Percentiles rank a stretch among this genome's conserved stretches.
phyloP scores from a whole-genome alignment of 1,284 basidiomycete genomes.

The Leccinum insolens region DNA sequence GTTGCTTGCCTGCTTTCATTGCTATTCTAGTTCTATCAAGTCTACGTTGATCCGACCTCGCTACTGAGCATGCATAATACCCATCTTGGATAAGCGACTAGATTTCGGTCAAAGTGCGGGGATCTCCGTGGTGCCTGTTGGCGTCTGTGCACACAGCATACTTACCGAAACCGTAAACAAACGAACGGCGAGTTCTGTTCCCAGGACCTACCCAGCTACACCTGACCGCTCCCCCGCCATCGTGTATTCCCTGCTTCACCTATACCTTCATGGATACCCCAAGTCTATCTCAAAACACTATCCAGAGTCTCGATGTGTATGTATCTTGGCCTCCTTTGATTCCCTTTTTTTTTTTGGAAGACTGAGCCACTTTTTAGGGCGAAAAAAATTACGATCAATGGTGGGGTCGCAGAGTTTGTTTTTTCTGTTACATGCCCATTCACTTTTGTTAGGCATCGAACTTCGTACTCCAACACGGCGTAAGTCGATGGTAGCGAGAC shows the following conservation, averaged over 20 bases:
- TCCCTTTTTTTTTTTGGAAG: neutral
- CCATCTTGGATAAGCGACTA: neutral
- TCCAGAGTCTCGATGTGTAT: conserved; percentile 12
- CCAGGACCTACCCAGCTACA: conserved; percentile 11
- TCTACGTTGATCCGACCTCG: neutral
- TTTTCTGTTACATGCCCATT: neutral
- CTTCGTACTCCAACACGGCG: conserved; percentile 14
- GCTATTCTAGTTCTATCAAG: neutral
- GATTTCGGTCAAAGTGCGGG: conserved; percentile 10
- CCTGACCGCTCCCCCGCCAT: neutral
- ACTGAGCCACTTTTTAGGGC: conserved; percentile 11
- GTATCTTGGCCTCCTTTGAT: conserved; percentile 1
- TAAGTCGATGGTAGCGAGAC: conserved; percentile 11
- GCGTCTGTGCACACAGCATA: conserved; percentile 20
- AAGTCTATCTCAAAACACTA: neutral
- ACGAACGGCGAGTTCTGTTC: conserved; percentile 5
- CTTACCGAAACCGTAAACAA: conserved; percentile 21
- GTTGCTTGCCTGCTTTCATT: neutral
- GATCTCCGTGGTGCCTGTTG: neutral
- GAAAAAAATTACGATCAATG: conserved; percentile 18
- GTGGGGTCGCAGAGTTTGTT: conserved; percentile 5
- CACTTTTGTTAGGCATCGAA: conserved; percentile 13
- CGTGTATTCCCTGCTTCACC: neutral
- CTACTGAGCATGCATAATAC: neutral
- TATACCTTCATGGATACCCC: conserved; percentile 7